These are phyloP conservation scores for Thermochaetoides thermophila DNA, from an alignment of 495 filamentous ascomycete genomes.

Conservation along the genomic window DNA sequence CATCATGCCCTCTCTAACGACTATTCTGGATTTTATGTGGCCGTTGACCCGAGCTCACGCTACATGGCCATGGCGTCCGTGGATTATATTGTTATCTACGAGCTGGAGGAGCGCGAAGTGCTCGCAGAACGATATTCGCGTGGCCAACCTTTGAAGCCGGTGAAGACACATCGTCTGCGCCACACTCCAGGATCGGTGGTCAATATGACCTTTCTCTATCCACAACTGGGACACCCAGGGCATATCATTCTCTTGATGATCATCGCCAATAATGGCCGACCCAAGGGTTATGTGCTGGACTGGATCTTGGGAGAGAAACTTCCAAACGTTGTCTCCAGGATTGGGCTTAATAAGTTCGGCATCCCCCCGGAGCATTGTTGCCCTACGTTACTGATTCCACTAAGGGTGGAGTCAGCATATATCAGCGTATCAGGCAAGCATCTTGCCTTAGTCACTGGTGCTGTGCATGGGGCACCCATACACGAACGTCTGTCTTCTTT, in stretches of 20 bases:
- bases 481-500: too few relatives aligned
- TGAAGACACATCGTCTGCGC: constrained; percentile 39
- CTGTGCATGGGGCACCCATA: constrained; percentile 35
- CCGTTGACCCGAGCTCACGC: constrained; percentile 57
- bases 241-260: constrained; percentile 68
- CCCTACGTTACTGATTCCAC: constrained; percentile 52
- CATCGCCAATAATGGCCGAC: constrained; percentile 41
- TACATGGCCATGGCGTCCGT: constrained; percentile 33
- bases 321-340: constrained; percentile 19
- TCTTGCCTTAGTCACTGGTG: constrained; percentile 46
- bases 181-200: constrained; percentile 58
- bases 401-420: constrained; percentile 50
- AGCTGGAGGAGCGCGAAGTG: constrained; percentile 35
- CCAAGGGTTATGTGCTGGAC: too few relatives aligned
- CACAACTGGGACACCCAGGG: constrained; percentile 43
- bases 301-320: constrained; percentile 35
- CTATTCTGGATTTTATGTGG: constrained; percentile 57
- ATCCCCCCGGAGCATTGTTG: constrained; percentile 46
- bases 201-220: constrained; percentile 77
- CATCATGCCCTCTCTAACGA: constrained; percentile 28
- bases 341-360: too few relatives aligned
- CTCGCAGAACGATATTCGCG: constrained; percentile 27
- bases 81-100: constrained; percentile 41
- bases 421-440: constrained; percentile 43
- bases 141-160: constrained; percentile 23